phyloP scores from a whole-genome alignment of 2,329 filamentous ascomycete genomes.

The Talaromyces sp. region DNA sequence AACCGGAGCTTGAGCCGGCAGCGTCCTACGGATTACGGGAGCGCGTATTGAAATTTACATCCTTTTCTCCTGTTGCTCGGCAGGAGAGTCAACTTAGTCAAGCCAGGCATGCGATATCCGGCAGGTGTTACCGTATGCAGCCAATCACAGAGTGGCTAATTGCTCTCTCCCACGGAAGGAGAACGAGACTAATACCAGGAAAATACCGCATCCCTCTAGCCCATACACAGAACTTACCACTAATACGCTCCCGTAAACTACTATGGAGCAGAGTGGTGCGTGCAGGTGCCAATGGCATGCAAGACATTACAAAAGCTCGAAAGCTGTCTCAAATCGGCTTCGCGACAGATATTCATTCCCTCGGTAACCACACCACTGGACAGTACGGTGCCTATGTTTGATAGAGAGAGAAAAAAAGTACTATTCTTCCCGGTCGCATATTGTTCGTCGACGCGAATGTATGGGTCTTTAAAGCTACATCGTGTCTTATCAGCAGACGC shows the following conservation, averaged over 20 bases:
- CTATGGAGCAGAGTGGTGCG: constrained; percentile 1
- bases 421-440: background rate
- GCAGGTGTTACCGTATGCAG: background rate
- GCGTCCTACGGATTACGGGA: constrained; percentile 25
- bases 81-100: background rate
- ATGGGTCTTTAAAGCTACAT: too few relatives aligned
- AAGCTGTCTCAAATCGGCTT: constrained; percentile 2
- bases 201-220: constrained; percentile 12
- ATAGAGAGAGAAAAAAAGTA: background rate
- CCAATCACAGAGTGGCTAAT: constrained; percentile 14
- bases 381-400: background rate
- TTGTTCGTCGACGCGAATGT: too few relatives aligned
- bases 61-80: constrained; percentile 6
- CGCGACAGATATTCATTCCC: background rate
- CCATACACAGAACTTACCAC: background rate
- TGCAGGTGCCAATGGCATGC: constrained; percentile 11
- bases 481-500: background rate
- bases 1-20: constrained; percentile 40
- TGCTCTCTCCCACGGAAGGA: background rate
- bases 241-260: constrained; percentile 9
- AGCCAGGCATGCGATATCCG: constrained; percentile 7
- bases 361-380: background rate
- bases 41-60: constrained; percentile 10
- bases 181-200: constrained; percentile 6
- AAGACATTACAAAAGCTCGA: constrained; percentile 14